A percentile compares a stretch with the other conserved stretches of the same genome.
These are phyloP conservation scores for Rugiboletus extremiorientalis DNA, from an alignment of 1,284 basidiomycete species.

Conservation along the genomic window DNA sequence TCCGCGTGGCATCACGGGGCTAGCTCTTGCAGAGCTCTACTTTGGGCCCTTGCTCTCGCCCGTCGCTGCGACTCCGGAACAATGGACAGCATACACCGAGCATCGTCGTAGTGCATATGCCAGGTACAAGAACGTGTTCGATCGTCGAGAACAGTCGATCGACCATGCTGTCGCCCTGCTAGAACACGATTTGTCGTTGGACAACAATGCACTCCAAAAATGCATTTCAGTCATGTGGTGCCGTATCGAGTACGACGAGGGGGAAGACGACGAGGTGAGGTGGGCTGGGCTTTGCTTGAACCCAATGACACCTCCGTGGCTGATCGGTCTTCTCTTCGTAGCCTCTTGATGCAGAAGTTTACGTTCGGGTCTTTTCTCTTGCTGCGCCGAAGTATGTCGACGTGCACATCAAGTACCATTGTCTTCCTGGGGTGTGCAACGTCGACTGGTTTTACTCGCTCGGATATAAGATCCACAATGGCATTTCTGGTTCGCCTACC, in stretches of 20 bases:
- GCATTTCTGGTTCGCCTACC: background rate
- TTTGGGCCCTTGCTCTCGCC: slow-evolving; percentile 14
- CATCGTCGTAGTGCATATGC: slow-evolving; percentile 5
- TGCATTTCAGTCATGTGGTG: no score
- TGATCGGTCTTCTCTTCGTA: background rate
- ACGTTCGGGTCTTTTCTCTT: slow-evolving; percentile 10
- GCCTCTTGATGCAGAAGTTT: slow-evolving; percentile 11
- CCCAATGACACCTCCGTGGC: background rate
- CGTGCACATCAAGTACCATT: slow-evolving; percentile 16
- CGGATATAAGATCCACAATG: slow-evolving; percentile 11
- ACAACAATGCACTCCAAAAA: slow-evolving; percentile 6
- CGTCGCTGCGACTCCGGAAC: background rate
- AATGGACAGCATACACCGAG: slow-evolving; percentile 8
- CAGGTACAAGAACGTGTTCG: no score
- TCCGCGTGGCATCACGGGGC: background rate
- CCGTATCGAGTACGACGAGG: no score
- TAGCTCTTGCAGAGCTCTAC: slow-evolving; percentile 6
- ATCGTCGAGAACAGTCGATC: background rate
- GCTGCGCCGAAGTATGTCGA: slow-evolving; percentile 13
- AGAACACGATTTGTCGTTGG: slow-evolving; percentile 1
- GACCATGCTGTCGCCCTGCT: slow-evolving; percentile 2
- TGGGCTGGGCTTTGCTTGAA: background rate
- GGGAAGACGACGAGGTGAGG: slow-evolving; percentile 6
- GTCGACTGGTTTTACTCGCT: slow-evolving; percentile 17
- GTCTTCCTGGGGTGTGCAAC: background rate